Percentiles rank a stretch among this genome's conserved stretches.
Conservation (phyloP, 2,329 filamentous ascomycete species). For the Calonectria honghensis region DNA sequence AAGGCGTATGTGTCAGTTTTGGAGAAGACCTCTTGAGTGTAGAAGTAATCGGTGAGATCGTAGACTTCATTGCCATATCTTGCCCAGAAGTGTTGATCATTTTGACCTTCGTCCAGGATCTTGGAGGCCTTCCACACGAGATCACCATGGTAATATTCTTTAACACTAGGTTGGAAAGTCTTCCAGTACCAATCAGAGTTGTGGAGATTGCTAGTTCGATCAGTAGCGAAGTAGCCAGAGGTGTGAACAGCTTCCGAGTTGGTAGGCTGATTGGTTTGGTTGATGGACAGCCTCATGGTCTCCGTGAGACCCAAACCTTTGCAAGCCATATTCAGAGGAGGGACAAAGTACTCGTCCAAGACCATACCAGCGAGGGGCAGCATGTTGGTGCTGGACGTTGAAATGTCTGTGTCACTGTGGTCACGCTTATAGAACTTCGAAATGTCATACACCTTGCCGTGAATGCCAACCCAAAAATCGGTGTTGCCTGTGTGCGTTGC, state of each 20-base stretch:
- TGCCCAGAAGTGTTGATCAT: slow-evolving; percentile 85
- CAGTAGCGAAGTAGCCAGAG: slow-evolving; percentile 77
- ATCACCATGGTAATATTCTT: slow-evolving; percentile 90
- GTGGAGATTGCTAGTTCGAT: slow-evolving; percentile 75
- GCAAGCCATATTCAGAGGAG: slow-evolving; percentile 85
- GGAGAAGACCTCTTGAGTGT: slow-evolving; percentile 79
- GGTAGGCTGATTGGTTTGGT: slow-evolving; percentile 75
- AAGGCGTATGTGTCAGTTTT: slow-evolving; percentile 79
- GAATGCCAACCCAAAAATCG: slow-evolving; percentile 91
- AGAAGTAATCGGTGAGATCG: slow-evolving; percentile 94
- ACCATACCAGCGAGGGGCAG: slow-evolving; percentile 84
- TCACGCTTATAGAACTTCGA: slow-evolving; percentile 89
- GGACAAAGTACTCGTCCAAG: slow-evolving; percentile 89
- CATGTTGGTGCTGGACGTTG: slow-evolving; percentile 81
- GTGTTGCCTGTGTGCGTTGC: slow-evolving; percentile 79
- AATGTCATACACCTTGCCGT: slow-evolving; percentile 93
- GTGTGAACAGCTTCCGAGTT: slow-evolving; percentile 75
- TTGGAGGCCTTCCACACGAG: slow-evolving; percentile 80
- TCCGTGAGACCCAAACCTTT: slow-evolving; percentile 80
- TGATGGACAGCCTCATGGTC: slow-evolving; percentile 75
- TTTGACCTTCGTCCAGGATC: slow-evolving; percentile 79
- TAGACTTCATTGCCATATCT: slow-evolving; percentile 86
- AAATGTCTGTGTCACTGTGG: slow-evolving; percentile 83
- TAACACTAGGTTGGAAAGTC: slow-evolving; percentile 85
- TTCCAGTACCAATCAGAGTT: slow-evolving; percentile 85